These are phyloP conservation scores for Xylaria sp. DNA, from an alignment of 2,329 filamentous ascomycete genomes.

Conservation along the genomic window DNA sequence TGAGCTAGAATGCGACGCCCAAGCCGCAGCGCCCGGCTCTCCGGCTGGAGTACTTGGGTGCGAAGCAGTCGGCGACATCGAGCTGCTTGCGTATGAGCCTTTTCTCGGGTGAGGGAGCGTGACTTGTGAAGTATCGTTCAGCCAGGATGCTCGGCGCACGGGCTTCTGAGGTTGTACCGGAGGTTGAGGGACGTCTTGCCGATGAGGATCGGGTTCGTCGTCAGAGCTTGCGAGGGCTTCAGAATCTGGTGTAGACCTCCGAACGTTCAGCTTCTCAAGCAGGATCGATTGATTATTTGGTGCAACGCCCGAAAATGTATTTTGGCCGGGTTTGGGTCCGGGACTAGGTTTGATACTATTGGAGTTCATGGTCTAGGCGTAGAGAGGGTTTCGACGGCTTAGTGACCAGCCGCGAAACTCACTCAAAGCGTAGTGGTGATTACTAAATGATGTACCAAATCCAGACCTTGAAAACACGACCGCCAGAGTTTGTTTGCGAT, in stretches of 20 bases:
- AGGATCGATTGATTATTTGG: slow-evolving; percentile 66
- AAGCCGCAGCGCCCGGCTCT: slow-evolving; percentile 59
- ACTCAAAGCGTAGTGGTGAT: slow-evolving; percentile 7
- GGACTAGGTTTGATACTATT: slow-evolving; percentile 52
- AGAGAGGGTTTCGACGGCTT: slow-evolving; percentile 17
- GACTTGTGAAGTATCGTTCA: slow-evolving; percentile 76
- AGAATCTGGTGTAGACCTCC: slow-evolving; percentile 89
- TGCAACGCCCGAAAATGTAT: slow-evolving; percentile 47
- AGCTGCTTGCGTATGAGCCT: slow-evolving; percentile 73
- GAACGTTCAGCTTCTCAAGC: slow-evolving; percentile 75
- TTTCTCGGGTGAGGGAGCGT: slow-evolving; percentile 66
- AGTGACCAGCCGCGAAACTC: slow-evolving; percentile 10
- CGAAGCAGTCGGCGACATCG: slow-evolving; percentile 78
- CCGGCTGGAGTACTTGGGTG: slow-evolving; percentile 78
- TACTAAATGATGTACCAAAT: slow-evolving; percentile 24
- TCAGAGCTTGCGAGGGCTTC: slow-evolving; percentile 93
- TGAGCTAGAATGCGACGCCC: slow-evolving; percentile 57
- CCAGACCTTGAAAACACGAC: slow-evolving; percentile 27
- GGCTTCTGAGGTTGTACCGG: slow-evolving; percentile 60
- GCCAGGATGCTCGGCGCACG: slow-evolving; percentile 76
- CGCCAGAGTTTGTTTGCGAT: slow-evolving; percentile 7
- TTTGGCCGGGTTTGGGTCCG: slow-evolving; percentile 55
- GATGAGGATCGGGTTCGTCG: slow-evolving; percentile 77
- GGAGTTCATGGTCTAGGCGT: slow-evolving; percentile 52
- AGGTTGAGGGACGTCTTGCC: slow-evolving; percentile 54